These are phyloP conservation scores for Lathyrus oleraceus DNA, from an alignment of 306 rosid genomes.

Conservation along the genomic window DNA sequence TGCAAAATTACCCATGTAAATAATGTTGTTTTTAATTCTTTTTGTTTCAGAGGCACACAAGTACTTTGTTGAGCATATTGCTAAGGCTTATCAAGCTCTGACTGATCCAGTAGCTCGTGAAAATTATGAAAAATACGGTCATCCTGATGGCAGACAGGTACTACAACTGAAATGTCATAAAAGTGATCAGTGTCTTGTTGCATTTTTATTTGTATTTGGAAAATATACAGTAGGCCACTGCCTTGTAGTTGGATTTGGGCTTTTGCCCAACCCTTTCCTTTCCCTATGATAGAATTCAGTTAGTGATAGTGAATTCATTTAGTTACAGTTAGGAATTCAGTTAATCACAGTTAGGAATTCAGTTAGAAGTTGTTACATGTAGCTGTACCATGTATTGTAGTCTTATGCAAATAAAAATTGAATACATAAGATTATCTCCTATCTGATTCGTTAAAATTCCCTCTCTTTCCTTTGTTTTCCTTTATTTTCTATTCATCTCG, in stretches of 20 bases:
- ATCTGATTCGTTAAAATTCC: neutral
- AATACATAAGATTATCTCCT: neutral
- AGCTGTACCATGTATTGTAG: neutral
- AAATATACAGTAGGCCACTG: neutral
- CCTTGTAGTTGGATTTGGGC: neutral
- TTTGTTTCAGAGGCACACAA: conserved; percentile 68
- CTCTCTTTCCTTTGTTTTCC: neutral
- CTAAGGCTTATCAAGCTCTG: conserved; percentile 95
- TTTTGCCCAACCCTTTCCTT: neutral
- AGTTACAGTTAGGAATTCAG: neutral
- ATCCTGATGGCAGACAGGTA: conserved; percentile 98
- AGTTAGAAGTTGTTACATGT: neutral
- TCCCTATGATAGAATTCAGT: neutral
- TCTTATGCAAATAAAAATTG: neutral
- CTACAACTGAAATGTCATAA: conserved; percentile 20
- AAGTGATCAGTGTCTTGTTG: conserved; percentile 15
- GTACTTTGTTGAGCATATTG: conserved; percentile 85
- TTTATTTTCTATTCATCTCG: neutral
- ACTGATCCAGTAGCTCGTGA: conserved; percentile 88
- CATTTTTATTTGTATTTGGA: neutral
- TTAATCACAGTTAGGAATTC: neutral
- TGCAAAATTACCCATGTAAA: conserved; percentile 15
- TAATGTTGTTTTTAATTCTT: conserved; percentile 5
- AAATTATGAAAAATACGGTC: conserved; percentile 95
- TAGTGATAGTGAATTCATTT: neutral